Percentiles rank a stretch among this genome's conserved stretches.
Conservation (phyloP, 352 stramenopile species). For the Globisporangium splendens region DNA sequence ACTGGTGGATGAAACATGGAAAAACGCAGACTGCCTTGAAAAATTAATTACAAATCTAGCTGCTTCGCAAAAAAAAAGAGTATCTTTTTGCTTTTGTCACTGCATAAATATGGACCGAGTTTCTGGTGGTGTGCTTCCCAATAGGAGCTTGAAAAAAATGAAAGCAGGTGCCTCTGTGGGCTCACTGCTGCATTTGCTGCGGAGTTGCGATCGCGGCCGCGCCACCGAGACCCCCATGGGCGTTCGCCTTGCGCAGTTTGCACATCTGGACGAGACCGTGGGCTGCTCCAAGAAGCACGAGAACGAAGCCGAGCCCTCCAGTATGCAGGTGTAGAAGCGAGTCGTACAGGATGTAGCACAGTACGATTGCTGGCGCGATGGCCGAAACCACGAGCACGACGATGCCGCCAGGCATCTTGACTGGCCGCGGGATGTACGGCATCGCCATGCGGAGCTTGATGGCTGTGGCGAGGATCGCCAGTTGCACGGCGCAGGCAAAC, state of each 20-base stretch:
- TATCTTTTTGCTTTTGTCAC: too few relatives aligned
- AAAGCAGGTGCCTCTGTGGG: not conserved
- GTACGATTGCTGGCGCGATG: constrained; percentile 3
- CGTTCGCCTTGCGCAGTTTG: not conserved
- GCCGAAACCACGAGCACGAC: constrained; percentile 7
- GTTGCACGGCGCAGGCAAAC: constrained; percentile 58
- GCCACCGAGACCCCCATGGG: not conserved
- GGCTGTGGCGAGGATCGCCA: constrained; percentile 80
- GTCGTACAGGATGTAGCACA: constrained; percentile 7
- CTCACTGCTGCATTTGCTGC: not conserved
- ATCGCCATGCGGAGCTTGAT: constrained; percentile 61
- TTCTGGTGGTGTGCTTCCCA: too few relatives aligned
- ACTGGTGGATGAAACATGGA: too few relatives aligned
- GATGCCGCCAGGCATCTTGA: constrained; percentile 18
- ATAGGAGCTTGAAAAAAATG: too few relatives aligned
- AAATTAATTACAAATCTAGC: too few relatives aligned
- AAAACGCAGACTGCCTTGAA: too few relatives aligned
- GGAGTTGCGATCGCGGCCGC: not conserved
- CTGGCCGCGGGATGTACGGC: constrained; percentile 34
- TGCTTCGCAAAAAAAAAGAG: too few relatives aligned
- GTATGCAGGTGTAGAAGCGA: constrained; percentile 1
- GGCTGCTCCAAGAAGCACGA: not conserved
- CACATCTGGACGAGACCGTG: not conserved
- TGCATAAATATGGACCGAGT: too few relatives aligned
- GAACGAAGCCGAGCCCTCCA: not conserved